Base-by-base conservation (phyloP, 768 basidiomycete genomes). In the Hypholoma sublateritium region DNA sequence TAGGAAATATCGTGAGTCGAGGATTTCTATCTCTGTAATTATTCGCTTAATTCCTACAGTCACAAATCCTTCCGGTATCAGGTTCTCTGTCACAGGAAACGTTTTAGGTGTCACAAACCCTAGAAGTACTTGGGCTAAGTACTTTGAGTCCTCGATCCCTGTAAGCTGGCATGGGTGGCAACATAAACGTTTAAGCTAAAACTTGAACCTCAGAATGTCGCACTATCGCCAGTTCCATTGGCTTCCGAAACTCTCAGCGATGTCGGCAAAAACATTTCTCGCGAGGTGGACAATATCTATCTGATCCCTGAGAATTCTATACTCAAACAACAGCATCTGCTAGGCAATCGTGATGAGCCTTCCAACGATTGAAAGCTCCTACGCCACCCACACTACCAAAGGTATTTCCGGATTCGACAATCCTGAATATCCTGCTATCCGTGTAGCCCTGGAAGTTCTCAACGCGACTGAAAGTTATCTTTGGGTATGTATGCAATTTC, bases 381-480 rank as follows among this genome's bases (percentile, higher is more conserved):
- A 86, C 69, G 89, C 85, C 17, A 83, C 77, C 9, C 88, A 94
- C 67, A 86, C 85, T 7, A 81, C 91, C 0, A 92, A 88, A 67
- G 86, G 88, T 25, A 87, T 95, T 37, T 77, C 80, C 67, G 91
- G 93, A 22, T 95, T 89, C 69, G 72, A 84, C 53, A 88, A 96
- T 67, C 84, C 87, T 5, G 93, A 95, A 58, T 87, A 87, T 64
- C 88, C 96, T 2, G 88, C 88, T n/a, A 73, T 96, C 24, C 82
- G 87, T 19, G 82, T 98, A n/a, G 87, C 95, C 4, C 73, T 86
- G 2, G 91, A 95, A 62, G 85, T 94, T 14, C 76, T 99, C 50
- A 97, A 97, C 63, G 95, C 93, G 12, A 86, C 93, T 9, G 97
- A 98, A 75, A 91, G 93, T 61, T 97, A 88, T 69, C 83, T 98